Conservation (phyloP, 2,329 filamentous ascomycete genomes). For the Penicillium frequentans region DNA sequence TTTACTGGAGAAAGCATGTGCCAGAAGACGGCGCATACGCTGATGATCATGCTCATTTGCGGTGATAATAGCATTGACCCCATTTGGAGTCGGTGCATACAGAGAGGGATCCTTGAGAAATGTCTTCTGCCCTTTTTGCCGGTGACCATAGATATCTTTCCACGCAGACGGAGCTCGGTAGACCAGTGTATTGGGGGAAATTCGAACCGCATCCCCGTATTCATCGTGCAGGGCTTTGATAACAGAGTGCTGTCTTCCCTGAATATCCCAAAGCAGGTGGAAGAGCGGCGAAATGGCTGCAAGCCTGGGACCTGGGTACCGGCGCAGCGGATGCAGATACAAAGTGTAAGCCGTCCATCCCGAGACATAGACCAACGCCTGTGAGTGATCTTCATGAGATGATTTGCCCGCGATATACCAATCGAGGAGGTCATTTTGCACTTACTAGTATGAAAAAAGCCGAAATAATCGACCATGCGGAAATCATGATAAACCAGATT, state of each 20-base stretch:
- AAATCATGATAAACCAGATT: not conserved
- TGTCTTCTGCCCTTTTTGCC: constrained; percentile 21
- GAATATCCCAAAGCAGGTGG: constrained; percentile 19
- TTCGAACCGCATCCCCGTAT: constrained; percentile 38
- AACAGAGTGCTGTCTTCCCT: constrained; percentile 15
- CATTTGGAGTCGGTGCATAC: constrained; percentile 21
- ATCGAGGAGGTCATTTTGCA: not conserved
- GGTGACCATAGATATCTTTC: constrained; percentile 39
- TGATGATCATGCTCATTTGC: constrained; percentile 28
- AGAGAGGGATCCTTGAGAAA: constrained; percentile 27
- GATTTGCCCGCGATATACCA: not conserved
- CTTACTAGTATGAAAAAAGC: constrained; percentile 7
- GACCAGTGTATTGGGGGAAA: constrained; percentile 41
- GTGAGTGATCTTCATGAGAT: not conserved
- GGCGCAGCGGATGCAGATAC: constrained; percentile 31
- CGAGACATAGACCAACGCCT: constrained; percentile 5
- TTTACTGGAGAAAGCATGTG: constrained; percentile 37
- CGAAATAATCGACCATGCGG: not conserved
- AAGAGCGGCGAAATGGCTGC: constrained; percentile 27
- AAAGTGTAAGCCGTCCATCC: constrained; percentile 25
- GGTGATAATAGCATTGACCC: constrained; percentile 26
- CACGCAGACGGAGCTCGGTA: constrained; percentile 32
- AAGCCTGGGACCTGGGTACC: constrained; percentile 34
- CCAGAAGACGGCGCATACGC: constrained; percentile 33
- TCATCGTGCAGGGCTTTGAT: constrained; percentile 23